Base-by-base conservation (phyloP, 441 rosid genomes). In the Theobroma grandiflorum region DNA sequence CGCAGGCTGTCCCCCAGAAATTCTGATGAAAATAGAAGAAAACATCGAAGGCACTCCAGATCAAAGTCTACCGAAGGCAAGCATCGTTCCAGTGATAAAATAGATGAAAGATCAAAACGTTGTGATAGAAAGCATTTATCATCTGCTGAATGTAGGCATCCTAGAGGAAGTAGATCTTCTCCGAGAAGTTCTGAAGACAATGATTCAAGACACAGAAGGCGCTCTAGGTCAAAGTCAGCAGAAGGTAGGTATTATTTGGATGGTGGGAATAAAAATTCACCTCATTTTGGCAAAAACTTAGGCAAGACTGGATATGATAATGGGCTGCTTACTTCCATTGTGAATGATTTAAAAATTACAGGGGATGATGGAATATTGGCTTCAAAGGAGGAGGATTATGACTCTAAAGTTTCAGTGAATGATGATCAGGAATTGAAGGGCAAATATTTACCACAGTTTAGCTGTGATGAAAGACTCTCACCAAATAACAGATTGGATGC, bases 61-160 rank as follows among this genome's bases (percentile, higher is more conserved):
- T 89, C 96, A 45, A 86, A 79, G 84, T 92, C 98, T 79, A 47
- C 82, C 1, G 95, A 93, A 81, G 80, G 84, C 62, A 92, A 79
- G 85, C 84, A 78, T 57, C 84, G 53, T 50, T 86, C 89, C 3
- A 55, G 80, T 81, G 89, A 75, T 69, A 84, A 79, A 72, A 63
- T 43, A 20, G 89, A 82, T 86, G 88, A 85, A 87, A 90, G 79
- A 71, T 88, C 90, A 72, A 90, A 87, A 81, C 88, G 76, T 81
- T 87, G 57, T 74, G 84, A 79, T 58, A 87, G 92, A 83, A 85
- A 85, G 80, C 79, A 77, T 65, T 89, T 94, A 64, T 55, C 80
- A 61, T 89, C 93, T 31, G 82, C 84, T 69, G 95, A 86, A 81
- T 88, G 43, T 63, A 82, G 86, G 85, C 85, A 64, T 81, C 66